A percentile compares a stretch with the other conserved stretches of the same genome.
Evolutionary conservation across 176 grass and related monocot genomes (phyloP).

Genomic region (Otatea glauca): DNA sequence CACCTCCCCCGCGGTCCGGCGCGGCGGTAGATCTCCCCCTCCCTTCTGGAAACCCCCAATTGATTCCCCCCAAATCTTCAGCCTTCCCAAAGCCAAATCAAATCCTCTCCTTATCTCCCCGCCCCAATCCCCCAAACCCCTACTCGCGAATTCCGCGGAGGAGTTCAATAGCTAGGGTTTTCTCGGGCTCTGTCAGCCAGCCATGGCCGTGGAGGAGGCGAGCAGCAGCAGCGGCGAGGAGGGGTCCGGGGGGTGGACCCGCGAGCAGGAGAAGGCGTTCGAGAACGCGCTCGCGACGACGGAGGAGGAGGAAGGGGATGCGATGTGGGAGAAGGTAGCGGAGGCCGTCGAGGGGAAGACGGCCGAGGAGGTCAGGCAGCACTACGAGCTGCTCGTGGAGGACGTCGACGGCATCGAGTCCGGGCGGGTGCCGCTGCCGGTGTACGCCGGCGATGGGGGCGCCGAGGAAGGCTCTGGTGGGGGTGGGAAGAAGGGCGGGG

Average conservation of each 20-base stretch:
- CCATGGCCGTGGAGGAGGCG: slow-evolving; percentile 68
- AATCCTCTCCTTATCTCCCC: slow-evolving; percentile 52
- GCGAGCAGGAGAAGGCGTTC: slow-evolving; percentile 87
- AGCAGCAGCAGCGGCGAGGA: slow-evolving; percentile 64
- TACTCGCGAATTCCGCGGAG: slow-evolving; percentile 12
- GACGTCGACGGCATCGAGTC: slow-evolving; percentile 76
- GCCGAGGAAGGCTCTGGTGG: slow-evolving; percentile 48
- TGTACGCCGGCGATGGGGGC: slow-evolving; percentile 53
- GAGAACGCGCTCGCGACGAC: slow-evolving; percentile 71
- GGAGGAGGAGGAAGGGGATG: slow-evolving; percentile 44
- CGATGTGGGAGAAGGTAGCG: slow-evolving; percentile 66
- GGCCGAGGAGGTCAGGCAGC: slow-evolving; percentile 69
- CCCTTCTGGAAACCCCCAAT: slow-evolving; percentile 23
- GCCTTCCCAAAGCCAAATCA: slow-evolving; percentile 48
- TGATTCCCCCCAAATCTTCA: slow-evolving; percentile 43
- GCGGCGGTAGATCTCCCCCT: background rate
- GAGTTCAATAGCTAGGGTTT: slow-evolving; percentile 8
- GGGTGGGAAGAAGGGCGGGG: slow-evolving; percentile 53
- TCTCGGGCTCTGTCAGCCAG: background rate
- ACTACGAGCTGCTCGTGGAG: slow-evolving; percentile 82
- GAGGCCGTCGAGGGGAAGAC: slow-evolving; percentile 68
- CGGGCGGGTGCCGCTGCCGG: slow-evolving; percentile 73
- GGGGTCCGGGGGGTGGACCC: slow-evolving; percentile 51
- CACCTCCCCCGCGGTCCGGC: background rate
- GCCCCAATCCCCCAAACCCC: slow-evolving; percentile 38